Evolutionary conservation across 2,329 filamentous ascomycete species (phyloP).

Genomic region (Setomelanomma holmii): DNA sequence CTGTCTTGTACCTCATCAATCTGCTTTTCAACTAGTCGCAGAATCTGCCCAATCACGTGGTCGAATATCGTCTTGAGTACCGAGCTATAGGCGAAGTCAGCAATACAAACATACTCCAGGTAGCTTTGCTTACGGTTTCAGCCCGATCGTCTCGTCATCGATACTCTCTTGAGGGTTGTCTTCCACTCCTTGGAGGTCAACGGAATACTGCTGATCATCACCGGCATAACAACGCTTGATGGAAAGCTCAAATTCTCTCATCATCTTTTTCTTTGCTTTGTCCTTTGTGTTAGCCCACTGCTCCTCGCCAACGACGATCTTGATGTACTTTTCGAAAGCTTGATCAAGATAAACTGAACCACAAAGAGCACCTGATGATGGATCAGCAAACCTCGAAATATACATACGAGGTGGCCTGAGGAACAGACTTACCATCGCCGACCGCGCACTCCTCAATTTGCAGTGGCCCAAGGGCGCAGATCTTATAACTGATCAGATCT

Average conservation of each 20-base stretch:
- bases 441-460: conserved; percentile 14
- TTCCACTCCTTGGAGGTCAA: conserved; percentile 1
- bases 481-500: conserved; percentile 31
- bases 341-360: conserved; percentile 22
- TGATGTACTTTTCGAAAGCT: conserved; percentile 18
- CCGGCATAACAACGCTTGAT: conserved; percentile 2
- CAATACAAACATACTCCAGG: not conserved
- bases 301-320: conserved; percentile 10
- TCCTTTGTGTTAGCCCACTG: too few species aligned
- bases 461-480: conserved; percentile 12
- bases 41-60: conserved; percentile 4
- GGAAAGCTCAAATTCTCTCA: too few species aligned
- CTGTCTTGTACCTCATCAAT: too few species aligned
- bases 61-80: conserved; percentile 6
- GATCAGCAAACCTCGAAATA: not conserved
- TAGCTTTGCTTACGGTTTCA: conserved; percentile 1
- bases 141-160: not conserved
- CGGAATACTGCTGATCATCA: not conserved
- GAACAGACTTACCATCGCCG: not conserved
- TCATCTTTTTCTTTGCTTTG: too few species aligned
- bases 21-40: conserved; percentile 6
- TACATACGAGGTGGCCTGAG: not conserved
- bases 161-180: conserved; percentile 1
- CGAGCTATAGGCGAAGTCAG: not conserved
- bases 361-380: conserved; percentile 12